phyloP scores from a whole-genome alignment of 2,329 filamentous ascomycete species.

The Aureobasidium sp. region DNA sequence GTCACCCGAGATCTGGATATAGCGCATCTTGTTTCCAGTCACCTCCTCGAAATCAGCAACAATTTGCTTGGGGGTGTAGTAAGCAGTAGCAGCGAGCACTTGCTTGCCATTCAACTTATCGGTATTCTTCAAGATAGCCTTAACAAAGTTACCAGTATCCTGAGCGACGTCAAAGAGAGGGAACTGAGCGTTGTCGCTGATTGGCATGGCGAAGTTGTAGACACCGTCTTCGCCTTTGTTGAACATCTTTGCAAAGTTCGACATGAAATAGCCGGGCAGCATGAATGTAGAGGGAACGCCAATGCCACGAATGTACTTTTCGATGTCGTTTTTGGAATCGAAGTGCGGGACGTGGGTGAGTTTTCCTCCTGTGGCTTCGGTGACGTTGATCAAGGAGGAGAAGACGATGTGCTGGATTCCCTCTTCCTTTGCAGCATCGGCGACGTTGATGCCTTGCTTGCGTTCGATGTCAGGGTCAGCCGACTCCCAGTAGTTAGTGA shows the following conservation, averaged over 20 bases:
- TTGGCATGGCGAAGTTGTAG: slow-evolving; percentile 18
- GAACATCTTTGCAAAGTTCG: not conserved
- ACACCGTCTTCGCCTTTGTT: slow-evolving; percentile 15
- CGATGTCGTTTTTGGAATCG: slow-evolving; percentile 29
- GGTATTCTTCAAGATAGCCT: slow-evolving; percentile 18
- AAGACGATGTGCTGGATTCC: slow-evolving; percentile 33
- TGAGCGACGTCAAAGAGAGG: slow-evolving; percentile 20
- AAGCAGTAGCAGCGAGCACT: slow-evolving; percentile 20
- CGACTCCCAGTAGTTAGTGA: slow-evolving; percentile 44
- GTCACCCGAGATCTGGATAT: slow-evolving; percentile 18
- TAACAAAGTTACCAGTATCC: slow-evolving; percentile 21
- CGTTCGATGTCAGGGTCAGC: slow-evolving; percentile 25
- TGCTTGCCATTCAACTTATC: slow-evolving; percentile 18
- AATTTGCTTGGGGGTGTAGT: slow-evolving; percentile 23
- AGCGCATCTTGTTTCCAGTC: slow-evolving; percentile 19
- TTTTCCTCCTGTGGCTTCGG: slow-evolving; percentile 23
- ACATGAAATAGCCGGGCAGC: slow-evolving; percentile 19
- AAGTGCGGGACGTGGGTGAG: slow-evolving; percentile 28
- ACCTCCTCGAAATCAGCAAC: slow-evolving; percentile 16
- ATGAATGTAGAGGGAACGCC: slow-evolving; percentile 20
- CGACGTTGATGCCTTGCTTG: slow-evolving; percentile 26
- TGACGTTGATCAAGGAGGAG: slow-evolving; percentile 23
- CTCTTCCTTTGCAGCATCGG: slow-evolving; percentile 21
- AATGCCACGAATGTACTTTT: slow-evolving; percentile 22
- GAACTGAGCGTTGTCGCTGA: slow-evolving; percentile 18